A percentile compares a stretch with the other conserved stretches of the same genome.
Conservation (phyloP, 257 asterid genomes). For the Sherardia arvensis region DNA sequence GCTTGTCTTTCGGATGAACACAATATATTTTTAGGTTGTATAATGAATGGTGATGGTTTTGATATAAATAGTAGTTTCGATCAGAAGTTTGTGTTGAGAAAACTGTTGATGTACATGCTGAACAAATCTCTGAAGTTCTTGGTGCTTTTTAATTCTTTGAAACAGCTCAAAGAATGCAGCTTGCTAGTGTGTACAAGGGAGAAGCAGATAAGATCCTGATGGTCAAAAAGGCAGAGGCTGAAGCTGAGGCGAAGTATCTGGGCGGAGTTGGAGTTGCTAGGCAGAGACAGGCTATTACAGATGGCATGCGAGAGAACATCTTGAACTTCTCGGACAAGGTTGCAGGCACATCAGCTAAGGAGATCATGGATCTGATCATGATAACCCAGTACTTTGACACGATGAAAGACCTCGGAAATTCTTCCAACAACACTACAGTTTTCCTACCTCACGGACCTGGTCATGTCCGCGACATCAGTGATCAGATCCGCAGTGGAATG, state of each 20-base stretch:
- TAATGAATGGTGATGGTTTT: background rate
- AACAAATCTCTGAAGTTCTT: background rate
- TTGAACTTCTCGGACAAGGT: slow-evolving; percentile 82
- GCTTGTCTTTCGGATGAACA: background rate
- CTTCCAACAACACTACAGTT: slow-evolving; percentile 82
- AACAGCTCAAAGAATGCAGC: slow-evolving; percentile 94
- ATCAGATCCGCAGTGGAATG: slow-evolving; percentile 86
- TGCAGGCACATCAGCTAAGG: slow-evolving; percentile 89
- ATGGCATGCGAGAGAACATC: slow-evolving; percentile 87
- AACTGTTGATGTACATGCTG: background rate
- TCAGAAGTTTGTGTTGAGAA: background rate
- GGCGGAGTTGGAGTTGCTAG: slow-evolving; percentile 98
- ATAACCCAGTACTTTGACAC: slow-evolving; percentile 95
- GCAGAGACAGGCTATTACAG: slow-evolving; percentile 97
- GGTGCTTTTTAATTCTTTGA: slow-evolving; percentile 1
- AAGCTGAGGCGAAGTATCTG: slow-evolving; percentile 90
- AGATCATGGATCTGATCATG: slow-evolving; percentile 96
- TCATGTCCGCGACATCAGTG: slow-evolving; percentile 83
- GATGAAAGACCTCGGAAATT: slow-evolving; percentile 79
- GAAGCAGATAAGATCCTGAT: slow-evolving; percentile 89
- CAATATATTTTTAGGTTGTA: background rate
- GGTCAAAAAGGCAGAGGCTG: slow-evolving; percentile 92
- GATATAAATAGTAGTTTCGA: background rate
- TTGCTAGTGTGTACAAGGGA: slow-evolving; percentile 93
- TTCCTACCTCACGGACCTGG: slow-evolving; percentile 98